Percentiles rank a stretch among this genome's conserved stretches.
phyloP scores from a whole-genome alignment of 164 flowering plant genomes.

The Akebia trifoliata region DNA sequence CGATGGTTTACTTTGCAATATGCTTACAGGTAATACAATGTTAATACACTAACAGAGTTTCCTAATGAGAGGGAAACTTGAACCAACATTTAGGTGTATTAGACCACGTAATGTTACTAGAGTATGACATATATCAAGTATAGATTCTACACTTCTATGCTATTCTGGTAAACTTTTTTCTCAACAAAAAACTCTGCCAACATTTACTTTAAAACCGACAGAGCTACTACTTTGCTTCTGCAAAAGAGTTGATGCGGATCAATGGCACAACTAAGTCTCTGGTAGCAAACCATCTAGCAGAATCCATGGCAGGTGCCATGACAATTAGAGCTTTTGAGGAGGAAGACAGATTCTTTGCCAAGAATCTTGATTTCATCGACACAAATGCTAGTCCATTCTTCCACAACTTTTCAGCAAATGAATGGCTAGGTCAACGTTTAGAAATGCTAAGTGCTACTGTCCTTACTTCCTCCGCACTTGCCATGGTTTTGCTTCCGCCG shows the following conservation, averaged over 20 bases:
- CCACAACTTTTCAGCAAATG: conserved; percentile 68
- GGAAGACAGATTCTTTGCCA: conserved; percentile 49
- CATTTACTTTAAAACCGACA: conserved; percentile 23
- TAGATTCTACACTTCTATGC: neutral
- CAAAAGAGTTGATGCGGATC: conserved; percentile 74
- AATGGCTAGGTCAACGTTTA: conserved; percentile 76
- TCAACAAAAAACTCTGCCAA: no score
- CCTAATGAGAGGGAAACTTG: neutral
- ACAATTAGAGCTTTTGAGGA: conserved; percentile 66
- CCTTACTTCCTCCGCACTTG: conserved; percentile 59
- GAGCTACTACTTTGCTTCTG: conserved; percentile 66
- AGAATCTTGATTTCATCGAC: conserved; percentile 50
- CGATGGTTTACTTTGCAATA: conserved; percentile 39
- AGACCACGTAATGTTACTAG: neutral
- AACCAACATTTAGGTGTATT: neutral
- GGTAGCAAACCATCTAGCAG: conserved; percentile 54
- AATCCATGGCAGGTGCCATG: conserved; percentile 61
- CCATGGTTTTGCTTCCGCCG: conserved; percentile 47
- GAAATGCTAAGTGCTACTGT: conserved; percentile 60
- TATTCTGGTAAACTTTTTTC: no score
- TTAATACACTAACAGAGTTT: no score
- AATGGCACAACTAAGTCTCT: conserved; percentile 62
- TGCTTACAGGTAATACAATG: conserved; percentile 63
- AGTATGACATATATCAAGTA: neutral
- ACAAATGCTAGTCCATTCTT: conserved; percentile 64